A percentile compares a stretch with the other conserved stretches of the same genome.
phyloP scores from a whole-genome alignment of 2,329 filamentous ascomycete species.

The Aspergillus floridensis region DNA sequence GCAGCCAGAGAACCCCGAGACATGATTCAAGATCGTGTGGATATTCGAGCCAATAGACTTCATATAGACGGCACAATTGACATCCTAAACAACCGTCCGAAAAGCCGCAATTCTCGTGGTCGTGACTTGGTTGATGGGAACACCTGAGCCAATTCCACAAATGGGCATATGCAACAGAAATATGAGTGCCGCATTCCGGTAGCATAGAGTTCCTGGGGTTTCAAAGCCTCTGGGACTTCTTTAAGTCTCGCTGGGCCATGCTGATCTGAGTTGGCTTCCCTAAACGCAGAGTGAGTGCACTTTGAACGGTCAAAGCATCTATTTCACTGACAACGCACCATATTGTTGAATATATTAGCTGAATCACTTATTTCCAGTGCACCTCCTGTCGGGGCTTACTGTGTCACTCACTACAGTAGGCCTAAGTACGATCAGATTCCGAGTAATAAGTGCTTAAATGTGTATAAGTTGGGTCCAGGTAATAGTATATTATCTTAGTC shows the following conservation, averaged over 20 bases:
- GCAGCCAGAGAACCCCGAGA: slow-evolving; percentile 10
- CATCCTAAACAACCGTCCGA: slow-evolving; percentile 15
- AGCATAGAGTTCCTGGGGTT: slow-evolving; percentile 20
- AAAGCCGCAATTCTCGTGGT: background rate
- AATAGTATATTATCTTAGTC: too few relatives aligned
- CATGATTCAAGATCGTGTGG: background rate
- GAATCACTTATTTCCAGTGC: background rate
- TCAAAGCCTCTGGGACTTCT: slow-evolving; percentile 11
- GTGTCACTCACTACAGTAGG: background rate
- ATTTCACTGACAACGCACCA: background rate
- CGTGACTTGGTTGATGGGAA: background rate
- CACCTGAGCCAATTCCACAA: slow-evolving; percentile 25
- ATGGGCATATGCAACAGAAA: slow-evolving; percentile 26
- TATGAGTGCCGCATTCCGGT: slow-evolving; percentile 27
- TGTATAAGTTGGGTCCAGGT: background rate
- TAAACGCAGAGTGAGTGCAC: background rate
- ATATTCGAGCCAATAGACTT: slow-evolving; percentile 15
- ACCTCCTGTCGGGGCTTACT: background rate
- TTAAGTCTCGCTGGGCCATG: background rate
- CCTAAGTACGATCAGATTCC: background rate
- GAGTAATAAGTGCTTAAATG: background rate
- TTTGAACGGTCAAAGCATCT: background rate
- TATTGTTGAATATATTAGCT: background rate
- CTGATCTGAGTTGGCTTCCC: background rate
- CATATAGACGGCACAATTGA: slow-evolving; percentile 12